Evolutionary conservation across 1,139 yeast species (phyloP).

Genomic region (Meyerozyma smithsonii): DNA sequence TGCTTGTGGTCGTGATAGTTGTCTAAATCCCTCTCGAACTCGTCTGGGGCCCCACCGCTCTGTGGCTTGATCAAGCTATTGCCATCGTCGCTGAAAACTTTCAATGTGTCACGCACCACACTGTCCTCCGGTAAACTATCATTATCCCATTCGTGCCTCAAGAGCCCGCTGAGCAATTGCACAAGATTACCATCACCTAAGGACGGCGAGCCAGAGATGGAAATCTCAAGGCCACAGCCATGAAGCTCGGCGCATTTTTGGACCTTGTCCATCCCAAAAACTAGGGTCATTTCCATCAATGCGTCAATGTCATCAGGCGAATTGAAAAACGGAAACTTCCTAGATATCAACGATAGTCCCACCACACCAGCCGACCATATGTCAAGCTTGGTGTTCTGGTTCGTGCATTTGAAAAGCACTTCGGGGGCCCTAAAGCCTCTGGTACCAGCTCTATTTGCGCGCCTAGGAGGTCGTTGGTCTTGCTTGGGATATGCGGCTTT

Average conservation of each 20-base stretch:
- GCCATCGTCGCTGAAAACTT: slow-evolving; percentile 24
- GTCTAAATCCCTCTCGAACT: slow-evolving; percentile 17
- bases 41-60: slow-evolving; percentile 10
- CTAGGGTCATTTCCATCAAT: slow-evolving; percentile 72
- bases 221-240: slow-evolving; percentile 82
- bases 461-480: slow-evolving; percentile 78
- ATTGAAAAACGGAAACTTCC: slow-evolving; percentile 82
- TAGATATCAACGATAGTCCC: slow-evolving; percentile 62
- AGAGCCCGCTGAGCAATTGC: slow-evolving; percentile 27
- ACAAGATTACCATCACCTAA: slow-evolving; percentile 27
- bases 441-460: slow-evolving; percentile 98
- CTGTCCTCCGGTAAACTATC: slow-evolving; percentile 37
- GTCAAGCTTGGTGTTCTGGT: slow-evolving; percentile 78
- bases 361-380: slow-evolving; percentile 94
- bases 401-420: slow-evolving; percentile 80
- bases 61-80: slow-evolving; percentile 24
- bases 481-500: slow-evolving; percentile 74
- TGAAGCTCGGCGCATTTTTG: slow-evolving; percentile 77
- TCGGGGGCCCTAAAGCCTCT: slow-evolving; percentile 96
- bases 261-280: slow-evolving; percentile 76
- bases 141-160: slow-evolving; percentile 28
- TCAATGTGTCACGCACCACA: slow-evolving; percentile 34
- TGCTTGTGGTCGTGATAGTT: slow-evolving; percentile 36
- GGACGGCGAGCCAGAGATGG: slow-evolving; percentile 19
- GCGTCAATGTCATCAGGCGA: slow-evolving; percentile 94